Evolutionary conservation across 1,139 yeast species (phyloP).

Genomic region (Petasospora rhodanensis): DNA sequence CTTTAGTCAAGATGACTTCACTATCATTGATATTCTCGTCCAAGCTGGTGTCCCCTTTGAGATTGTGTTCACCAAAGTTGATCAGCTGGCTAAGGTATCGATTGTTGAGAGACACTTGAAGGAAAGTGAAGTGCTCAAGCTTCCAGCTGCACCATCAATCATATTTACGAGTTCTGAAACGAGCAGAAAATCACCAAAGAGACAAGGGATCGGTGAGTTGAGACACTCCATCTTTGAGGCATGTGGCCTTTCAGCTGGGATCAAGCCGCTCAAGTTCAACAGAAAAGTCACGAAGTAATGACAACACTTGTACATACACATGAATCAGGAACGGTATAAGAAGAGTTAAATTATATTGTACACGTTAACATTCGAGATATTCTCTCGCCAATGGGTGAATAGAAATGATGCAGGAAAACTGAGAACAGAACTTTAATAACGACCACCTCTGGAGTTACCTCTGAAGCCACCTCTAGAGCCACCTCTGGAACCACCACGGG

Average conservation of each 20-base stretch:
- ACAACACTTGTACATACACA: too few species aligned
- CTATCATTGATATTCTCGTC: conserved; percentile 47
- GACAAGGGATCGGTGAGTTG: conserved; percentile 37
- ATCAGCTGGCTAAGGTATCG: conserved; percentile 36
- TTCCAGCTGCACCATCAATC: conserved; percentile 33
- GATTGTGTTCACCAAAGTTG: conserved; percentile 71
- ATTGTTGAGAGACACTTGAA: conserved; percentile 26
- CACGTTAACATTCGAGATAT: conserved; percentile 10
- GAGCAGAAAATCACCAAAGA: conserved; percentile 24
- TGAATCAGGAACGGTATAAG: conserved; percentile 1
- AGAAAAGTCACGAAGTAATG: too few species aligned
- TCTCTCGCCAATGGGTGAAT: too few species aligned
- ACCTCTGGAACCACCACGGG: conserved; percentile 36
- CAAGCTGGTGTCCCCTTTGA: conserved; percentile 64
- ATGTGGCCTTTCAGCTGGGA: conserved; percentile 30
- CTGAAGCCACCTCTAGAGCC: conserved; percentile 36
- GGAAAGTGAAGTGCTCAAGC: conserved; percentile 23
- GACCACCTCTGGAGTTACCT: conserved; percentile 40
- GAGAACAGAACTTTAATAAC: conserved; percentile 32
- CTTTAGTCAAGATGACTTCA: conserved; percentile 49
- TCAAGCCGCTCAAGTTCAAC: conserved; percentile 23
- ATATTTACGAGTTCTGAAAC: conserved; percentile 37
- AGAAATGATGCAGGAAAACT: too few species aligned
- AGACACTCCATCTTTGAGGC: conserved; percentile 35
- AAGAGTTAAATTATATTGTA: conserved; percentile 5